phyloP scores from a whole-genome alignment of 176 grass and related monocot species.

The Aegilops speltoides region DNA sequence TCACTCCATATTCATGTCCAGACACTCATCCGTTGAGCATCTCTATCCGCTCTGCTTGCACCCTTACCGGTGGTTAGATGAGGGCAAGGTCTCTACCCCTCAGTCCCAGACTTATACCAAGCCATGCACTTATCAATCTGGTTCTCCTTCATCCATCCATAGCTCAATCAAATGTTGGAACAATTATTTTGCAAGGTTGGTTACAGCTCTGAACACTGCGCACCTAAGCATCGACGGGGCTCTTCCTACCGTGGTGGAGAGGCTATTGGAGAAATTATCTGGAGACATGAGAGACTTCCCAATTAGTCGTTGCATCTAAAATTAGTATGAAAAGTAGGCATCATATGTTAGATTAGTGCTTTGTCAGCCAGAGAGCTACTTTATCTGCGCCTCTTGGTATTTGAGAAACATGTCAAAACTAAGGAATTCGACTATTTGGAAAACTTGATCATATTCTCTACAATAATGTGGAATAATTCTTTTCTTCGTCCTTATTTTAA shows the following conservation, averaged over 20 bases:
- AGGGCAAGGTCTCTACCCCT: not conserved
- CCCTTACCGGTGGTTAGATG: not conserved
- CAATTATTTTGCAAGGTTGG: not conserved
- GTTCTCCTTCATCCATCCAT: not conserved
- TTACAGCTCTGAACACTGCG: not conserved
- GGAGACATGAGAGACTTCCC: not conserved
- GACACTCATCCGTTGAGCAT: not conserved
- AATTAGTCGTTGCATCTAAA: not conserved
- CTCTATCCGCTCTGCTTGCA: not conserved
- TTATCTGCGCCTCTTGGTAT: not conserved
- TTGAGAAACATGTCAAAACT: not conserved
- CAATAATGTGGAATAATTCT: not conserved
- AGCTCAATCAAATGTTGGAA: not conserved
- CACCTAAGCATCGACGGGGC: not conserved
- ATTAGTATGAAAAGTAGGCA: not conserved
- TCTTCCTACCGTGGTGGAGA: not conserved
- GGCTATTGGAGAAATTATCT: not conserved
- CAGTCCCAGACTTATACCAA: not conserved
- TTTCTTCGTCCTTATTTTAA: not conserved
- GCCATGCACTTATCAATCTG: not conserved
- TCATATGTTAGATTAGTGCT: constrained; percentile 5
- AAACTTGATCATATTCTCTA: not conserved
- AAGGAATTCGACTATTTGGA: no score
- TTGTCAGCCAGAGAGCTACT: not conserved
- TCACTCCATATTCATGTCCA: not conserved